Evolutionary conservation across 225 moss, liverwort and hornwort species (phyloP).

Genomic region (Marchantia polymorpha): DNA sequence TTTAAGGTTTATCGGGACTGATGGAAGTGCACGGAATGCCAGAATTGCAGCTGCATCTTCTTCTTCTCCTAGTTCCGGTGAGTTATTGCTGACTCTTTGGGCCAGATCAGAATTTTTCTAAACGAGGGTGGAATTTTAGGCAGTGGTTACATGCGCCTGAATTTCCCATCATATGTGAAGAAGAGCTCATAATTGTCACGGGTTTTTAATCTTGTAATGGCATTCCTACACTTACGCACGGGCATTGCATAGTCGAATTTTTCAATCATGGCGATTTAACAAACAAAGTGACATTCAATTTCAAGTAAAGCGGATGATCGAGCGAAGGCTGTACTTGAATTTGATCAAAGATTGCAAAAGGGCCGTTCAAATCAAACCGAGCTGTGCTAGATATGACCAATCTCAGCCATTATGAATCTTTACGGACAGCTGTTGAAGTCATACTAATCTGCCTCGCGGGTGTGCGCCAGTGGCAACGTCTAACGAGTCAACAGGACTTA

Average conservation of each 20-base stretch:
- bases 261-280: too few relatives aligned
- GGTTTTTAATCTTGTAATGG: too few relatives aligned
- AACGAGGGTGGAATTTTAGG: not conserved
- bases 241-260: too few relatives aligned
- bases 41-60: not conserved
- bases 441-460: not conserved
- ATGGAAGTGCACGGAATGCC: conserved; percentile 6
- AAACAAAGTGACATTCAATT: not conserved
- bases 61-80: conserved; percentile 10
- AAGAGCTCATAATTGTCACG: not conserved
- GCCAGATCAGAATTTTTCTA: not conserved
- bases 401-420: not conserved
- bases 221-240: too few relatives aligned
- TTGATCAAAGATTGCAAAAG: too few relatives aligned
- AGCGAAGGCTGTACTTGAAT: not conserved
- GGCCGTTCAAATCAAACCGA: too few relatives aligned
- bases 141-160: too few relatives aligned
- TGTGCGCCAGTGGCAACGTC: conserved; percentile 18
- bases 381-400: too few relatives aligned
- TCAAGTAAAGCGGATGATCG: not conserved
- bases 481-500: conserved; percentile 30
- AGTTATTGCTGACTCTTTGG: not conserved
- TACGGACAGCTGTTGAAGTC: not conserved
- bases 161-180: not conserved
- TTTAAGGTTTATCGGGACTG: conserved; percentile 14